Evolutionary conservation across 306 rosid species (phyloP), one percentile per base, ranked within the genome.

Genomic region (Trifolium pratense): DNA sequence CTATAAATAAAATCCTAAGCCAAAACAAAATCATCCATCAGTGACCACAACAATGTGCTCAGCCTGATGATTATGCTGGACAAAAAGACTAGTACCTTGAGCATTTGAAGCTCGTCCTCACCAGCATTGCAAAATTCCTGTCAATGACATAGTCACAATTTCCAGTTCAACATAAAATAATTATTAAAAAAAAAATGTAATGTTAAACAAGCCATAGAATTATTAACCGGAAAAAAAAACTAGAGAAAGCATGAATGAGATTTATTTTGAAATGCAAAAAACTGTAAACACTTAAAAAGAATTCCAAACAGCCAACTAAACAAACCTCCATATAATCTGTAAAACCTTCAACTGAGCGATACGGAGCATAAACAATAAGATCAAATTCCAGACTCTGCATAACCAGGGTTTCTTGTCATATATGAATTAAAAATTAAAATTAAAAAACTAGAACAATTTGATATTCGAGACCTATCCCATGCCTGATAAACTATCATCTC

Each of bases 401-500:
- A 73, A 72, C 55, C 70, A 76, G 57, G 68, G 75, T 23, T 70
- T 60, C 64, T 13, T 40, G 56, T 60, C 74, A 76, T 6, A 21
- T 56, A 23, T 18, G 70, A 31, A 25, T 64, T 11, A 10, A 55
- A 59, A 68, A 59, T 3, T 45, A 43, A 43, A 13, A 65, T 9
- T 6, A 31, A 25, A 26, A 15, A 59, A 59, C 66, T 7, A 60
- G 32, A 78, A 32, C 49, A 79, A 51, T 74, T 75, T 65, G 58
- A 79, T 71, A 64, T 18, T 31, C 79, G 82, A 72, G 78, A 84
- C 86, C 84, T 79, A 76, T 86, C 83, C 83, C 99, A 86, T 95
- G 97, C 97, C 99, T 91, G 97, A 86, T 91, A 95, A 78, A 95
- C 91, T 77, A 89, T 89, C 96, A 94, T 90, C 99, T 95, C 99